Base-by-base conservation (phyloP, 768 basidiomycete species). In the Podaxis rugospora region DNA sequence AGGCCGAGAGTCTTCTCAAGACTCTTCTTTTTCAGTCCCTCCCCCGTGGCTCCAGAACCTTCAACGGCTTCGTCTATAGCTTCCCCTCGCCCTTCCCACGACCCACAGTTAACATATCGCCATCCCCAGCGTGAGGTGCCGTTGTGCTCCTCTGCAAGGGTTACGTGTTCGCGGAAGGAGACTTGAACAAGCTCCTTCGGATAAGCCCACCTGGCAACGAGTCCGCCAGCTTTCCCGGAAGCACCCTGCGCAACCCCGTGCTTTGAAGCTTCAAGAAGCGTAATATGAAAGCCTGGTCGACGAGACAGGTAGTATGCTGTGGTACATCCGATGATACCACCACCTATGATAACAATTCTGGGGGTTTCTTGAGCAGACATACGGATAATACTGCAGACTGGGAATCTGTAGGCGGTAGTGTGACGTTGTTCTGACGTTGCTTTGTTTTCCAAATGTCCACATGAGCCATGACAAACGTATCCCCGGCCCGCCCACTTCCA, bases 191-290 rank as follows among this genome's bases (percentile, higher is more conserved):
- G 76, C 63, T 86, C 83, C 53, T 81, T 82, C 0, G 87, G 87
- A 66, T 88, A 88, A 53, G 92, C 94, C 93, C 93, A 88, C 72
- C 87, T 84, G 0, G 93, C 92, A 18, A 95, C 81, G 11, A 96
- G 82, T 0, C 91, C 92, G 4, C 91, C 92, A 0, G 92, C 89
- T 69, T 93, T 94, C 16, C 92, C 92, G 0, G 87, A 90, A 0
- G 90, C 88, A 0, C 90, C 93, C 62, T 90, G 89, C 0, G 92
- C 93, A 18, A 85, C 78, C 5, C 84, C 85, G 50, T 80, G 68
- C 5, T 69, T 75, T 0, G 89, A 91, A 56, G 92, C 89, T 65
- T 95, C 86, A 56, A 96, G 71, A 6, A 93, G 75, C 14, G 85
- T 89, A 46, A 90, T 74, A 27, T 71, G 49, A 25, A 40, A 18